Evolutionary conservation across 805 yeast species (phyloP).

Genomic region (Candida fluviatilis): DNA sequence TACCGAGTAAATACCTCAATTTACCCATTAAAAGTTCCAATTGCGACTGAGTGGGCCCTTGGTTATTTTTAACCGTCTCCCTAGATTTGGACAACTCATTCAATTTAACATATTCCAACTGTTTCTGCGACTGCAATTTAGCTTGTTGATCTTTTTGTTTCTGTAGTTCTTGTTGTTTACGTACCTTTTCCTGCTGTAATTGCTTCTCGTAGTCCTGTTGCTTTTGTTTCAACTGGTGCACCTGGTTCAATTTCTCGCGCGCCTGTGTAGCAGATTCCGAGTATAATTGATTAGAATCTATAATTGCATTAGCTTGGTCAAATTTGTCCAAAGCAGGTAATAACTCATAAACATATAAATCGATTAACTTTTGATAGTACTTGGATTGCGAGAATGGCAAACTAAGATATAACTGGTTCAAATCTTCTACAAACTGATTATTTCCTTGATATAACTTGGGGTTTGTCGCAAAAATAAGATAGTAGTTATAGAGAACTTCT

Average conservation of each 20-base stretch:
- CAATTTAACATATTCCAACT: constrained; percentile 15
- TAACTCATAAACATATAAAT: constrained; percentile 32
- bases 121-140: constrained; percentile 16
- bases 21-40: constrained; percentile 26
- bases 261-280: constrained; percentile 6
- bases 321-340: constrained; percentile 27
- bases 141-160: constrained; percentile 13
- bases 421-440: constrained; percentile 7
- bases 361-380: constrained; percentile 21
- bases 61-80: constrained; percentile 7
- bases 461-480: constrained; percentile 26
- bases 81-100: constrained; percentile 2
- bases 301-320: constrained; percentile 22
- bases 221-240: constrained; percentile 10
- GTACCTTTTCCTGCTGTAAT: constrained; percentile 7
- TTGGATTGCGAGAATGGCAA: constrained; percentile 9
- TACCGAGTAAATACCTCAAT: background rate
- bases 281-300: constrained; percentile 18
- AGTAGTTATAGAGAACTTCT: constrained; percentile 30
- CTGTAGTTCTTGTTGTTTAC: constrained; percentile 6
- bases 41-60: constrained; percentile 21
- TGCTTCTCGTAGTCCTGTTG: constrained; percentile 7
- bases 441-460: constrained; percentile 12
- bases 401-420: constrained; percentile 2
- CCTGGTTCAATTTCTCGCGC: constrained; percentile 7